Base-by-base conservation (phyloP, 2,329 filamentous ascomycete genomes). In the Penicillium janthinellum region DNA sequence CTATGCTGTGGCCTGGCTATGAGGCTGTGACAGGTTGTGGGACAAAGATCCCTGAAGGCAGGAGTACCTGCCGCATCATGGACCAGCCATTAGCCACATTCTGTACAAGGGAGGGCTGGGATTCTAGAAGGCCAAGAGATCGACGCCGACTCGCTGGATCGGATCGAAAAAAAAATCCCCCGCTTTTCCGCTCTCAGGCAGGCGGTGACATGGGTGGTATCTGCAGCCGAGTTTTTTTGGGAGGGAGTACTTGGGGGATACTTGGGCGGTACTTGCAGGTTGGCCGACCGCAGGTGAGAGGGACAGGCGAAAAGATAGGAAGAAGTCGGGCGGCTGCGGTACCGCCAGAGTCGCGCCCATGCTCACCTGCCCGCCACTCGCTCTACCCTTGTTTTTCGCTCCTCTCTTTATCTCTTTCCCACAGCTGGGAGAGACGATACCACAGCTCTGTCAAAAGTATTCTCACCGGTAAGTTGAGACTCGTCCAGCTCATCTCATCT, bases 91-190 rank as follows among this genome's bases (percentile, higher is more conserved):
- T 31, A 31, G 5, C 5, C 28, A 31, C 28, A 31, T 31, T 6
- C 45, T 34, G 28, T 15, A 49, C n/a, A 11, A 49, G 31, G 28
- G 15, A 48, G 44, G 20, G 25, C 10, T 22, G 45, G 34, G 8
- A 11, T 49, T 49, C 45, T 49, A 49, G 45, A 49, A 49, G 45
- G 15, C 45, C n/a, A 11, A 20, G 45, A 35, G 44, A 47, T 49
- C 45, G 28, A 20, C 28, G 31, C 44, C 25, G 28, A 49, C 28
- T 49, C 28, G n/a, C 45, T 34, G 45, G 45, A 49, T 49, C 45
- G 28, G 45, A 49, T 49, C 45, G 45, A 49, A 7, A 47, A n/a
- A 49, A 49, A 20, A 2, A 20, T 49, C 10, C 45, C 45, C 45
- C 45, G 45, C 44, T 47, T 47, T n/a, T 47, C 22, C 44, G 45